These are phyloP conservation scores for Symbiotaphrina buchneri DNA, from an alignment of 495 filamentous ascomycete species.

Conservation along the genomic window DNA sequence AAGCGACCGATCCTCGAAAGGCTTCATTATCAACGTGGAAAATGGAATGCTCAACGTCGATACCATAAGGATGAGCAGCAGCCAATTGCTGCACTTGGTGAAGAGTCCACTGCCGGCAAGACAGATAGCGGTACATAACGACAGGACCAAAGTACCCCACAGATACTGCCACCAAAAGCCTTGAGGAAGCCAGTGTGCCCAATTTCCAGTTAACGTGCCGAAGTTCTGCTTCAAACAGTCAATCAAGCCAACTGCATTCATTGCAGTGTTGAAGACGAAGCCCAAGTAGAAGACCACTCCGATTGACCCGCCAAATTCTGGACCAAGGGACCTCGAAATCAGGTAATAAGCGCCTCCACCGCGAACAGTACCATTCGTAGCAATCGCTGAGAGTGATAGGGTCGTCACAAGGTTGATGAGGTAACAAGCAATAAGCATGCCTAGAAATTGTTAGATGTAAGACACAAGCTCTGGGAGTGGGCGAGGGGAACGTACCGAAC, in stretches of 20 bases:
- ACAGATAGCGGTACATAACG: slow-evolving; percentile 56
- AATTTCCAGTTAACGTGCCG: slow-evolving; percentile 31
- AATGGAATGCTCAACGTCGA: slow-evolving; percentile 68
- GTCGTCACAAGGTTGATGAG: slow-evolving; percentile 65
- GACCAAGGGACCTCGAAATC: slow-evolving; percentile 68
- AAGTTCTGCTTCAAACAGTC: slow-evolving; percentile 67
- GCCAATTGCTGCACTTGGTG: slow-evolving; percentile 53
- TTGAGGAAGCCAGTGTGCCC: slow-evolving; percentile 38
- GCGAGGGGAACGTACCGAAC: slow-evolving; percentile 29
- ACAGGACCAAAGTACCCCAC: slow-evolving; percentile 48
- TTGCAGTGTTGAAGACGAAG: slow-evolving; percentile 64
- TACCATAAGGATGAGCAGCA: slow-evolving; percentile 50
- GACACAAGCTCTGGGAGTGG: not conserved
- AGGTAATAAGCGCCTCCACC: slow-evolving; percentile 79
- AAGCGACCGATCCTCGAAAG: slow-evolving; percentile 35
- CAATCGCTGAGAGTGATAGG: slow-evolving; percentile 71
- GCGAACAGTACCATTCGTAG: slow-evolving; percentile 73
- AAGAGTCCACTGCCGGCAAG: slow-evolving; percentile 66
- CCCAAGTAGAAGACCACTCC: slow-evolving; percentile 79
- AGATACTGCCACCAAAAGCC: slow-evolving; percentile 63
- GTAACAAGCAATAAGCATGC: slow-evolving; percentile 49
- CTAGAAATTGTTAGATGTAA: slow-evolving; percentile 14
- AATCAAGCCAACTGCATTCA: slow-evolving; percentile 75
- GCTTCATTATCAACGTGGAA: slow-evolving; percentile 39
- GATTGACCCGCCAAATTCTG: slow-evolving; percentile 82